Base-by-base conservation (phyloP, 352 stramenopile genomes). In the Phytopythium kandeliae region DNA sequence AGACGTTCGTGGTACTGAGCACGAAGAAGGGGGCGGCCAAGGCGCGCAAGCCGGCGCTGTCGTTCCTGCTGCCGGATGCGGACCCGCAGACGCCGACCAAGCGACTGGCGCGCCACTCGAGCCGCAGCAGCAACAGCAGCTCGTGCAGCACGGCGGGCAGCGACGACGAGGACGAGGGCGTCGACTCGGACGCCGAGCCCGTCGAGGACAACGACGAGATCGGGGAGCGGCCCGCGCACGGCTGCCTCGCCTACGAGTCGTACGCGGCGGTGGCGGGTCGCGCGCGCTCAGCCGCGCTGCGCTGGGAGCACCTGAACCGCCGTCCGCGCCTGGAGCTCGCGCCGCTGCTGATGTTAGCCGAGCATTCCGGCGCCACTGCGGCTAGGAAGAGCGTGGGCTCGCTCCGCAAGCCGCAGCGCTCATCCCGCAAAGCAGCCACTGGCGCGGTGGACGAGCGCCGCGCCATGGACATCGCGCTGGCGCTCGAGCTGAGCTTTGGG, bases 401-500 rank as follows among this genome's bases (percentile, higher is more conserved):
- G 33, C 53, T 69, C 48, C 59, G 43, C 38, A 46, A 50, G 30
- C n/a, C 36, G 21, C 33, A 22, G 26, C 56, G 30, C 60, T 41
- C 46, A 30, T 58, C 48, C 53, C 54, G 19, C 46, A 49, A 34
- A 33, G 60, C 47, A 53, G 46, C 35, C 26, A n/a, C n/a, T n/a
- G 61, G 26, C 31, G 45, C 10, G 24, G 10, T 38, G 21, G 33
- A 40, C 36, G 48, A 48, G 16, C 21, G 26, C 33, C n/a, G 34
- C 16, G n/a, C 17, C 35, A 44, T 42, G 33, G 55, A 63, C 26
- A 30, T 86, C 10, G 74, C 76, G 47, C 54, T 76, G 22, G 75
- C 73, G 10, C 67, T 88, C 10, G 77, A 89, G 51, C 55, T 90
- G 31, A 87, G 76, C 55, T 85, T 92, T 22, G 80, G 85, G 58